phyloP scores from a whole-genome alignment of 805 yeast genomes.

The Clavispora vitiphila region DNA sequence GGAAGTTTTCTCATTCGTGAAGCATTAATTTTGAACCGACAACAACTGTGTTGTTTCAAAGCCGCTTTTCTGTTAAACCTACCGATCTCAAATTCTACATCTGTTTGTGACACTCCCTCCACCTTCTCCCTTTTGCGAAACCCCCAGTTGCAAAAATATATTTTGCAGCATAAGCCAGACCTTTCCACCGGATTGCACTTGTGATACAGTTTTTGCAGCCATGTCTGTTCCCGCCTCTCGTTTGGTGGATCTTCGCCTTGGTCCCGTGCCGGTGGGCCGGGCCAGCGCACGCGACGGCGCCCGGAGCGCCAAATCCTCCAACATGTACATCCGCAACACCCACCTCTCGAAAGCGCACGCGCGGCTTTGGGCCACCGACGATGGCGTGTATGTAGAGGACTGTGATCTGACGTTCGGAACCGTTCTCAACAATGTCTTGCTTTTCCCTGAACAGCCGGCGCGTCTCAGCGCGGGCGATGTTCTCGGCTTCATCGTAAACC shows the following conservation, averaged over 20 bases:
- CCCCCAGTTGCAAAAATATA: too few relatives aligned
- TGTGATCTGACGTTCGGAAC: slow-evolving; percentile 37
- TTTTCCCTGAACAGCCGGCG: slow-evolving; percentile 16
- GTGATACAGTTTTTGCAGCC: neutral
- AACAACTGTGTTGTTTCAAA: too few relatives aligned
- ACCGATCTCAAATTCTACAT: too few relatives aligned
- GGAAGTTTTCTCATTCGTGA: too few relatives aligned
- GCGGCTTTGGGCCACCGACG: slow-evolving; percentile 14
- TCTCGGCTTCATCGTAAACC: slow-evolving; percentile 32
- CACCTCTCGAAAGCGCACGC: slow-evolving; percentile 40
- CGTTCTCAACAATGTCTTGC: slow-evolving; percentile 21
- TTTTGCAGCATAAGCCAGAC: too few relatives aligned
- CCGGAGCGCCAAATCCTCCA: slow-evolving; percentile 22
- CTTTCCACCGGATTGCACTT: too few relatives aligned
- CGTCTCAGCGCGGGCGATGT: slow-evolving; percentile 19
- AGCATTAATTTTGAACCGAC: too few relatives aligned
- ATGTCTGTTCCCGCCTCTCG: neutral
- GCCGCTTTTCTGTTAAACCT: too few relatives aligned
- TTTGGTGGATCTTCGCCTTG: slow-evolving; percentile 4
- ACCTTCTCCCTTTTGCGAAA: neutral
- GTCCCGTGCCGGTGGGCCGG: slow-evolving; percentile 16
- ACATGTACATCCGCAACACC: slow-evolving; percentile 28
- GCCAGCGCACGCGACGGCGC: slow-evolving; percentile 27
- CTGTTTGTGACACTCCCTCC: too few relatives aligned
- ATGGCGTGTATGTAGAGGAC: slow-evolving; percentile 24